Evolutionary conservation across 2,329 filamentous ascomycete genomes (phyloP), one percentile per base, ranked within the genome.

Genomic region (Alternaria arbusti): DNA sequence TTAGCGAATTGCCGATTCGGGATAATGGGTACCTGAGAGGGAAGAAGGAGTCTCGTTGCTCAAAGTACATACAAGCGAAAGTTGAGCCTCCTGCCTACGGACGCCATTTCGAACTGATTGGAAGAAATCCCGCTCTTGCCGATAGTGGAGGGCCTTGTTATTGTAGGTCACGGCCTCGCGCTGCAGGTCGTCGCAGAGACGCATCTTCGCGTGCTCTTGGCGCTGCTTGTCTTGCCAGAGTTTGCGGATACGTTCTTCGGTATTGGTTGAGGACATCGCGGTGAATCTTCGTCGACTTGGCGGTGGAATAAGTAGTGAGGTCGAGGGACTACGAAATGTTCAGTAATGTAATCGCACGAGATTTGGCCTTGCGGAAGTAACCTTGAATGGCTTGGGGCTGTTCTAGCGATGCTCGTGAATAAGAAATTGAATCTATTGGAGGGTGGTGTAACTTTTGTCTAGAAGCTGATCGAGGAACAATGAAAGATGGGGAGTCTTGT

Each of bases 181-280:
- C 12, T 51, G 54, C 7, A 32, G 46, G 13, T 36, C 46, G 11
- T 52, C 36, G 54, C 46, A 52, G 12, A 32, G 54, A 6, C 36
- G 25, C n/a, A 40, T 61, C 46, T 52, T 13, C 3, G 22, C 22
- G 9, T 26, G 9, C n/a, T 40, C 54, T 12, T 30, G 23, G 17
- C 36, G 49, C 20, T 25, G 32, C 28, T 23, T 23, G 28, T 23
- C 12, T 23, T 6, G 6, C 28, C 22, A n/a, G 12, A 17, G 10
- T n/a, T n/a, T 12, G 4, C 7, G 20, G 23, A 2, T 4, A 13
- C 40, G 20, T 54, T 30, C 44, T 20, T 40, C 22, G 13, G 20
- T 22, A 4, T 52, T 36, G 30, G 22, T 52, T 22, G 22, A 15
- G n/a, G 49, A 23, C 49, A 36, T 52, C 2, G 22, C 30, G 13